Conservation (phyloP, 179 eudicot genomes). For the Silene vulgaris region DNA sequence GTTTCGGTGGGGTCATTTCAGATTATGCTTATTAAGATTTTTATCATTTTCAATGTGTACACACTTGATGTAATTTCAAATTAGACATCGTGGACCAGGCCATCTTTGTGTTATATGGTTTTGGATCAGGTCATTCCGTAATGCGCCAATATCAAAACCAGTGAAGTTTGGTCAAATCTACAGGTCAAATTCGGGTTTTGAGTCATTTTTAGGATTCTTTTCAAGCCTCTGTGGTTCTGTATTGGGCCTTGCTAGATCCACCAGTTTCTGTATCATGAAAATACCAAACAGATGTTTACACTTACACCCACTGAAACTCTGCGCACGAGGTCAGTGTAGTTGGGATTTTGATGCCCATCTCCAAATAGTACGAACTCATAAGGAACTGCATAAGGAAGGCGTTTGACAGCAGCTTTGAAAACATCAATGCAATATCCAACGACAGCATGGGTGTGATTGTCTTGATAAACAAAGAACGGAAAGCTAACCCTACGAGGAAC, state of each 20-base stretch:
- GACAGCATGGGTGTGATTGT: slow-evolving; percentile 31
- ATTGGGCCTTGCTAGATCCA: neutral
- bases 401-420: slow-evolving; percentile 50
- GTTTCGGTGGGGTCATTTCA: too few species aligned
- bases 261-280: neutral
- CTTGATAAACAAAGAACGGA: slow-evolving; percentile 42
- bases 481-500: slow-evolving; percentile 64
- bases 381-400: slow-evolving; percentile 61
- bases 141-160: too few species aligned
- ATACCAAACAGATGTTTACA: slow-evolving; percentile 6
- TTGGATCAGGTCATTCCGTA: neutral
- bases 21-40: too few species aligned
- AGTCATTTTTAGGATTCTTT: neutral
- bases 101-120: neutral
- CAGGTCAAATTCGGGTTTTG: neutral
- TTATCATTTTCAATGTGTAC: too few species aligned
- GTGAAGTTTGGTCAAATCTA: neutral
- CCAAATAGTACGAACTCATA: slow-evolving; percentile 53
- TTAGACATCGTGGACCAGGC: neutral
- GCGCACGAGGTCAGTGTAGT: slow-evolving; percentile 47
- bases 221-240: neutral
- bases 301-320: slow-evolving; percentile 53
- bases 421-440: slow-evolving; percentile 70
- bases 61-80: neutral
- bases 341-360: slow-evolving; percentile 60